Percentiles rank a stretch among this genome's conserved stretches.
Conservation (phyloP, 164 flowering plant genomes). For the Platanus orientalis region DNA sequence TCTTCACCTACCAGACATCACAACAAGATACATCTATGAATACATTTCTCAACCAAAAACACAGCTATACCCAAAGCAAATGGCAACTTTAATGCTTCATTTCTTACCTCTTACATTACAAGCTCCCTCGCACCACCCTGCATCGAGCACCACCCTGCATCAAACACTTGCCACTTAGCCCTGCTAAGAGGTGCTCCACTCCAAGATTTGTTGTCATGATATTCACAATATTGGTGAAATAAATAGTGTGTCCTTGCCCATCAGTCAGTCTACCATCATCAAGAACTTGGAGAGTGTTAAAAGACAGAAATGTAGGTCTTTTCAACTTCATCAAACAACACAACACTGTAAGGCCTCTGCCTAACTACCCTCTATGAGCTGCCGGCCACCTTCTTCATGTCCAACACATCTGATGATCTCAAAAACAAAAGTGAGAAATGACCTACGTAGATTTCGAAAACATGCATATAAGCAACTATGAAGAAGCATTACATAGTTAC, state of each 20-base stretch:
- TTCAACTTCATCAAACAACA: constrained; percentile 87
- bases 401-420: constrained; percentile 63
- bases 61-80: too few species aligned
- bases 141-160: constrained; percentile 65
- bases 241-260: constrained; percentile 90
- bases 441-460: neutral
- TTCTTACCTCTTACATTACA: constrained; percentile 65
- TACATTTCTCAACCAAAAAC: too few species aligned
- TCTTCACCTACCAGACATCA: constrained; percentile 45
- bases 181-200: constrained; percentile 84
- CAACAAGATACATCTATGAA: neutral
- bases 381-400: constrained; percentile 97
- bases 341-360: constrained; percentile 76
- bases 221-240: constrained; percentile 77
- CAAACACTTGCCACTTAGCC: constrained; percentile 45
- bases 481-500: constrained; percentile 28
- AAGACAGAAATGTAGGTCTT: constrained; percentile 79
- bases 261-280: too few species aligned
- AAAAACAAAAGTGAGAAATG: constrained; percentile 3
- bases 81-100: too few species aligned
- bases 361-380: constrained; percentile 90
- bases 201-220: constrained; percentile 96
- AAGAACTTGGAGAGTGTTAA: constrained; percentile 81
- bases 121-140: constrained; percentile 59
- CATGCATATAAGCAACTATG: neutral